These are phyloP conservation scores for Cryptococcus neoformans DNA, from an alignment of 1,284 basidiomycete genomes.

Conservation along the genomic window DNA sequence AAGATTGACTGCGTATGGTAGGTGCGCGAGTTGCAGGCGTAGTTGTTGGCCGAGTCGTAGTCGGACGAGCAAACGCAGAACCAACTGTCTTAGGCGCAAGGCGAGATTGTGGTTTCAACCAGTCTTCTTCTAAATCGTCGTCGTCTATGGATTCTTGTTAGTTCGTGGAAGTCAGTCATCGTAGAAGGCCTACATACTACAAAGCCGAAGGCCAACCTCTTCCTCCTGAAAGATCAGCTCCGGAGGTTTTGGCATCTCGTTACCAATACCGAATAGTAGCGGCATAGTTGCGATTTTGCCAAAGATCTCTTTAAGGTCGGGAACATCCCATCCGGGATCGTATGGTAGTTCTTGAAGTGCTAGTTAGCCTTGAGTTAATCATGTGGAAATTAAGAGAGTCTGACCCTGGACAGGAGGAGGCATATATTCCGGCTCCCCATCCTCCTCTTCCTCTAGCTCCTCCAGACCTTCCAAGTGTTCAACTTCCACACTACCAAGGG, in stretches of 20 bases:
- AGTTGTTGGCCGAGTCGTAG: no score
- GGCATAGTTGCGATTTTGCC: constrained; percentile 16
- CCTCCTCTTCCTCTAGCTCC: constrained; percentile 17
- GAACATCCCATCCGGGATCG: constrained; percentile 20
- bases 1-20: no score
- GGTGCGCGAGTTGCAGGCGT: no score
- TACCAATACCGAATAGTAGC: constrained; percentile 13
- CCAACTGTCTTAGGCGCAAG: no score
- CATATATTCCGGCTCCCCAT: constrained; percentile 37
- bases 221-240: constrained; percentile 7
- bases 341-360: constrained; percentile 20
- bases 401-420: constrained; percentile 29
- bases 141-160: constrained; percentile 12
- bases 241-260: constrained; percentile 4
- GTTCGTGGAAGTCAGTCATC: not conserved
- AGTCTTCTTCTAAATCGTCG: constrained; percentile 29
- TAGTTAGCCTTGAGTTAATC: not conserved
- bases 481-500: constrained; percentile 33
- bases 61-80: no score
- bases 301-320: constrained; percentile 17
- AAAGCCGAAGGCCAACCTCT: constrained; percentile 4
- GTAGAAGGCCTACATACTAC: constrained; percentile 10
- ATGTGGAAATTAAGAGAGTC: not conserved
- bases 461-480: constrained; percentile 21
- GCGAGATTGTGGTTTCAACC: constrained; percentile 19